A percentile compares a stretch with the other conserved stretches of the same genome.
These are phyloP conservation scores for Eimeria maxima DNA, from an alignment of 169 alveolate species.

Conservation along the genomic window DNA sequence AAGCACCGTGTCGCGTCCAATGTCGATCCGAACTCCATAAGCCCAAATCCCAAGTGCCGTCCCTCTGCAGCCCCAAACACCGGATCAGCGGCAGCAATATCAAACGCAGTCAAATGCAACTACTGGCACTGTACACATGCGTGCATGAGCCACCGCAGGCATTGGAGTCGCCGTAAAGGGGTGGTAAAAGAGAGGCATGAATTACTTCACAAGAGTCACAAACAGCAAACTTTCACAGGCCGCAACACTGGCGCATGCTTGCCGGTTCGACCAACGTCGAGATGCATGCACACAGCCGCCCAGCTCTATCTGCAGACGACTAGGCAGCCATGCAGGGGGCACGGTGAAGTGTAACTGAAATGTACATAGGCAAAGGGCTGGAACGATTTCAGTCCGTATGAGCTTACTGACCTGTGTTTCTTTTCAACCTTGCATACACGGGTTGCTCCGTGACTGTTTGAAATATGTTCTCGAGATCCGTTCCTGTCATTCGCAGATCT, in stretches of 20 bases:
- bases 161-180: neutral
- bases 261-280: neutral
- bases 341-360: neutral
- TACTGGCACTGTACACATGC: neutral
- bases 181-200: neutral
- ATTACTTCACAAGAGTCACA: neutral
- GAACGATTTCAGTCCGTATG: neutral
- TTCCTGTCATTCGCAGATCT: conserved; percentile 59
- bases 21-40: conserved; percentile 62
- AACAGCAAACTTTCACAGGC: neutral
- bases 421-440: conserved; percentile 47
- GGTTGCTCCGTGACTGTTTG: conserved; percentile 57
- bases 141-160: neutral
- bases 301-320: neutral
- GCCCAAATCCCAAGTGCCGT: conserved; percentile 79
- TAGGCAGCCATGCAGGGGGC: no score
- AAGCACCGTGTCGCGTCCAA: conserved; percentile 81
- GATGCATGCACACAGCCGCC: neutral
- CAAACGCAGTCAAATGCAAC: neutral
- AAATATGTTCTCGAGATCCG: conserved; percentile 78
- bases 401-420: conserved; percentile 51
- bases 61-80: conserved; percentile 71
- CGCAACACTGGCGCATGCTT: neutral
- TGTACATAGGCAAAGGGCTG: neutral
- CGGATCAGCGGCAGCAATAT: neutral